Evolutionary conservation across 257 asterid genomes (phyloP).

Genomic region (Solanum infundibuliforme): DNA sequence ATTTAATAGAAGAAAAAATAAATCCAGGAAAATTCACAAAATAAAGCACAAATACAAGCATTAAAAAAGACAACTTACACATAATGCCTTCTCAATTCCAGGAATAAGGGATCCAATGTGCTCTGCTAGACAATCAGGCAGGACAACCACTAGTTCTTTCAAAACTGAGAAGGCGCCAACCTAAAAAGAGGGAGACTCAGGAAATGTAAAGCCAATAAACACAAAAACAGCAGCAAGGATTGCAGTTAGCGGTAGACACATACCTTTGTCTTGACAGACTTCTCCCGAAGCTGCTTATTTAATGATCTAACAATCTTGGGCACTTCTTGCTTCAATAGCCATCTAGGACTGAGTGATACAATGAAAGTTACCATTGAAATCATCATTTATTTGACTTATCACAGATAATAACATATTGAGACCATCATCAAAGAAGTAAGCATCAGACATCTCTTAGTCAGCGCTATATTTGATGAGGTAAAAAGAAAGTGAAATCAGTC

Average conservation of each 20-base stretch:
- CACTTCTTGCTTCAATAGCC: constrained; percentile 91
- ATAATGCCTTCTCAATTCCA: constrained; percentile 91
- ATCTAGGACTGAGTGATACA: constrained; percentile 65
- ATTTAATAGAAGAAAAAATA: neutral
- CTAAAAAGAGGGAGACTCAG: constrained; percentile 26
- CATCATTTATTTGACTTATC: neutral
- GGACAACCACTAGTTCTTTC: constrained; percentile 85
- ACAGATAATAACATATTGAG: neutral
- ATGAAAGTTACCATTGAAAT: neutral
- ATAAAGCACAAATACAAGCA: neutral
- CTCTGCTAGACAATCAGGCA: constrained; percentile 98
- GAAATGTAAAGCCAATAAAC: neutral
- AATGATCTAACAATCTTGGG: constrained; percentile 91
- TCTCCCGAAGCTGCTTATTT: constrained; percentile 87
- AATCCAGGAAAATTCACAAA: neutral
- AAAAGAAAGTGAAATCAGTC: neutral
- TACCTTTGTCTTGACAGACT: constrained; percentile 96
- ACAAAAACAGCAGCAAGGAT: neutral
- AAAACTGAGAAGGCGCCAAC: constrained; percentile 96
- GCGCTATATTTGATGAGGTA: neutral
- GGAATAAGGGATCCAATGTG: constrained; percentile 95
- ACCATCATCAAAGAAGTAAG: neutral
- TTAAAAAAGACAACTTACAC: constrained; percentile 42
- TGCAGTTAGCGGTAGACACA: neutral
- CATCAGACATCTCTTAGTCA: neutral